These are phyloP conservation scores for Hibiscus trionum DNA, from an alignment of 345 rosid species.

Conservation along the genomic window DNA sequence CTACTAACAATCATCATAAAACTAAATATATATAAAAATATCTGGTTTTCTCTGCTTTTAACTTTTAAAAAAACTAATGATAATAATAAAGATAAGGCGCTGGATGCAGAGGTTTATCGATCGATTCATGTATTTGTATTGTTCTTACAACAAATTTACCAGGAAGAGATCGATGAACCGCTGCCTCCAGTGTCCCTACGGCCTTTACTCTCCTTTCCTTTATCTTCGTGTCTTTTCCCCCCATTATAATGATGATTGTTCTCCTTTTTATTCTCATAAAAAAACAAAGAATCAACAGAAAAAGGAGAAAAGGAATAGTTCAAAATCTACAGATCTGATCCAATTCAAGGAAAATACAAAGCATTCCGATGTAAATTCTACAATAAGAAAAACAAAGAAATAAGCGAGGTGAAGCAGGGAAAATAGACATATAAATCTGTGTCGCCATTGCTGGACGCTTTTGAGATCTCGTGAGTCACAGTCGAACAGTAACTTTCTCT, in stretches of 20 bases:
- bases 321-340: neutral
- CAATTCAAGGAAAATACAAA: neutral
- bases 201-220: slow-evolving; percentile 12
- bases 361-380: neutral
- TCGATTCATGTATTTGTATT: slow-evolving; percentile 59
- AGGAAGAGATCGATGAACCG: slow-evolving; percentile 94
- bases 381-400: neutral
- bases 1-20: neutral
- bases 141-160: neutral
- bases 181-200: slow-evolving; percentile 85
- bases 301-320: too few species aligned
- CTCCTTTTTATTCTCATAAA: neutral
- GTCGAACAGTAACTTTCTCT: slow-evolving; percentile 3
- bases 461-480: neutral
- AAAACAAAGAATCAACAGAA: neutral
- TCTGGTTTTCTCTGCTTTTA: neutral
- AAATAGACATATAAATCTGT: neutral
- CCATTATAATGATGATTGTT: neutral
- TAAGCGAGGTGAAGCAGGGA: neutral
- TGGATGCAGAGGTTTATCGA: slow-evolving; percentile 99
- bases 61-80: neutral
- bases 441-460: slow-evolving; percentile 26
- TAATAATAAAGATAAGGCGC: slow-evolving; percentile 24
- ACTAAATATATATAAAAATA: neutral
- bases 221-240: neutral